A percentile compares a stretch with the other conserved stretches of the same genome.
These are phyloP conservation scores for Cladosporium oxysporum DNA, from an alignment of 2,329 filamentous ascomycete species.

Conservation along the genomic window DNA sequence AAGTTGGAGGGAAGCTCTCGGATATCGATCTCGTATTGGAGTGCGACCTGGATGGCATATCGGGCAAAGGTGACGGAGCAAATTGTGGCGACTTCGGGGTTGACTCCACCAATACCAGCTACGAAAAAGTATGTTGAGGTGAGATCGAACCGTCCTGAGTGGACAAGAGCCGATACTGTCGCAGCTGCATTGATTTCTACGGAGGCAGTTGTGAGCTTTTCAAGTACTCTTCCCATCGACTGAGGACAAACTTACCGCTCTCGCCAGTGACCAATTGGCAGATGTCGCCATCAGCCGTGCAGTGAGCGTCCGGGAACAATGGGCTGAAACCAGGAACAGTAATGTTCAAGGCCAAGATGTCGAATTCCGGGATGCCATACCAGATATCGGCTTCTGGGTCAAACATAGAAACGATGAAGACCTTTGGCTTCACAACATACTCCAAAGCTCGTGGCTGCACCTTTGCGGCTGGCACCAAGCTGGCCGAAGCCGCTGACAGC, in stretches of 20 bases:
- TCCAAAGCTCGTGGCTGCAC: constrained; percentile 8
- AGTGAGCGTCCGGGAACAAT: constrained; percentile 53
- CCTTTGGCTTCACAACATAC: constrained; percentile 53
- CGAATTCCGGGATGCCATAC: constrained; percentile 36
- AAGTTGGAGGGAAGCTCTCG: constrained; percentile 67
- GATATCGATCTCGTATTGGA: constrained; percentile 74
- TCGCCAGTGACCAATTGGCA: constrained; percentile 65
- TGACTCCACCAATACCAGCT: constrained; percentile 73
- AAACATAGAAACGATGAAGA: constrained; percentile 66
- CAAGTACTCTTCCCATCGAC: neutral
- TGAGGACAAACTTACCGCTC: constrained; percentile 43
- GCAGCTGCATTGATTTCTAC: constrained; percentile 72
- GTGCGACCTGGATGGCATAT: constrained; percentile 71
- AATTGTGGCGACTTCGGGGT: constrained; percentile 66
- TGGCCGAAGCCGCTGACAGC: constrained; percentile 6
- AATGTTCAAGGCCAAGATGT: constrained; percentile 38
- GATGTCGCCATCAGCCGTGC: constrained; percentile 59
- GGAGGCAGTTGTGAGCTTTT: constrained; percentile 57
- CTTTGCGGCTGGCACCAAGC: constrained; percentile 6
- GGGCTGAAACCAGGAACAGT: constrained; percentile 37
- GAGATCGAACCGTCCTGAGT: constrained; percentile 68
- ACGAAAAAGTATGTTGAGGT: constrained; percentile 69
- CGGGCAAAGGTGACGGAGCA: constrained; percentile 67
- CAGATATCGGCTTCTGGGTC: constrained; percentile 51
- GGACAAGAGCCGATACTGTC: constrained; percentile 61